Base-by-base conservation (phyloP, 768 basidiomycete genomes). In the Udeniomyces megalosporus region DNA sequence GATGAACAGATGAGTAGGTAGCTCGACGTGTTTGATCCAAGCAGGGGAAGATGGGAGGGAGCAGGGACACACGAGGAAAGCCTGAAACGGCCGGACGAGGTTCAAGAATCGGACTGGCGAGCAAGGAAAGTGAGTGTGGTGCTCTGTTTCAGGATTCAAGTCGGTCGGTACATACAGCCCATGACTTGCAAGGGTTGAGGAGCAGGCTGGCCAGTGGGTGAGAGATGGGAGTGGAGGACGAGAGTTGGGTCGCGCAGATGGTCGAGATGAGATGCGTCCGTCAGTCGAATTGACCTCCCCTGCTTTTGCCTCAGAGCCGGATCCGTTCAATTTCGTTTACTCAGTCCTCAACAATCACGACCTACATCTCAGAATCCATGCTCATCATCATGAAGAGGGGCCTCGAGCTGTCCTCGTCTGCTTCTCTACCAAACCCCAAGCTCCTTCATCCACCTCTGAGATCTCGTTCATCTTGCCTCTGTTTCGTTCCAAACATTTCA, bases 41-140 rank as follows among this genome's bases (percentile, higher is more conserved):
- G 44, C 4, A n/a, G 31, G 24, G 50, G 34, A 3, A 31, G 8
- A 32, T 2, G 35, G 7, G n/a, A n/a, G 22, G 15, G 26, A 35
- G 32, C 22, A 24, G n/a, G 32, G 44, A 58, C 63, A n/a, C 29
- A 64, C 63, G 66, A 97, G 80, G 71, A 96, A 84, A 54, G 89
- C 87, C 76, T 96, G 82, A 79, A 99, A 96, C 62, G 93, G 93
- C 75, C 91, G 84, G 77, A 95, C 92, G 72, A 93, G 88, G 78
- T 93, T 92, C 71, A 96, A 79, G 78, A 95, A 93, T 77, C 91
- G 88, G 77, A 93, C 91, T 93, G 54, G 35, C n/a, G n/a, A n/a
- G n/a, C n/a, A n/a, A n/a, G n/a, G n/a, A n/a, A n/a, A n/a, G n/a
- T n/a, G n/a, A n/a, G n/a, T n/a, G n/a, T n/a, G n/a, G n/a, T n/a